Conservation (phyloP, 2,329 filamentous ascomycete species). For the Arthrobotrys musiformis region DNA sequence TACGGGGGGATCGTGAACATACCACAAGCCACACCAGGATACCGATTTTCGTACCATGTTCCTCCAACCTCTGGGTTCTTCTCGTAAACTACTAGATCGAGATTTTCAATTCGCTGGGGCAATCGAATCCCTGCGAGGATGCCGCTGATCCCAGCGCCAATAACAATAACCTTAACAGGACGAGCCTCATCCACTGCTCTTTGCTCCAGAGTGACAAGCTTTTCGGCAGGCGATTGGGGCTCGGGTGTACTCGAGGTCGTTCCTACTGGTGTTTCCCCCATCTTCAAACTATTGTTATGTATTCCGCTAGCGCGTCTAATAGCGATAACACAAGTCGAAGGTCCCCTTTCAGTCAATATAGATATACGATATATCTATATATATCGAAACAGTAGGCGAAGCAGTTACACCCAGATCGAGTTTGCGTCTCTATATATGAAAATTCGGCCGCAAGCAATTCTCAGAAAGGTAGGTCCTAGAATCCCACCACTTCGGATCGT, state of each 20-base stretch:
- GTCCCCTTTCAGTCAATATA: too few species aligned
- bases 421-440: neutral
- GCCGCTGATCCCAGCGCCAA: constrained; percentile 62
- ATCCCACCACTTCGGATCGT: neutral
- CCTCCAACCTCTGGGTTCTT: constrained; percentile 70
- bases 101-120: constrained; percentile 61
- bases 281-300: neutral
- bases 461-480: constrained; percentile 5
- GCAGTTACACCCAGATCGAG: neutral
- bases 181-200: constrained; percentile 54
- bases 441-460: neutral
- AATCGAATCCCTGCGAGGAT: constrained; percentile 62
- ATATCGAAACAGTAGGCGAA: too few species aligned
- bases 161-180: constrained; percentile 61
- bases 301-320: neutral
- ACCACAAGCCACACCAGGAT: constrained; percentile 67
- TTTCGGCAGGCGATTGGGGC: constrained; percentile 16
- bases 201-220: constrained; percentile 9
- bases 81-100: constrained; percentile 65
- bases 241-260: constrained; percentile 27
- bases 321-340: neutral
- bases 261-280: constrained; percentile 33
- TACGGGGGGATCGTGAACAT: neutral
- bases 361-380: neutral
- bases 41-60: constrained; percentile 71